Evolutionary conservation across 257 asterid genomes (phyloP).

Genomic region (Perilla frutescens): DNA sequence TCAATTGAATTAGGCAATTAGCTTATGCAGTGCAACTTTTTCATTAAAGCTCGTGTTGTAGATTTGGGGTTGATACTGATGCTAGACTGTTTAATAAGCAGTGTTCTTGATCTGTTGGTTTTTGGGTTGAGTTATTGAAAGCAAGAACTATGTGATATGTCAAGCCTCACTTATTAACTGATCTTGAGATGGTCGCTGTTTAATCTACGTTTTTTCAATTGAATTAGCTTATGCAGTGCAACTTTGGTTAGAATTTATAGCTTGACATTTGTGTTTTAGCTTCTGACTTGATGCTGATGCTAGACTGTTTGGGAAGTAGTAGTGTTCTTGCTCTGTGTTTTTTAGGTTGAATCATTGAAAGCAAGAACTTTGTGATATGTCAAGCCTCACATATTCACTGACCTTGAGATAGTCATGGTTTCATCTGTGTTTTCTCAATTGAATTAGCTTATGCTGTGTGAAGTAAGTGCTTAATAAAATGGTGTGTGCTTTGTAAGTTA

Average conservation of each 20-base stretch:
- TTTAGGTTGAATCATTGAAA: background rate
- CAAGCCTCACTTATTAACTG: too few species aligned
- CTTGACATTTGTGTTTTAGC: too few species aligned
- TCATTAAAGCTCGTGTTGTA: too few species aligned
- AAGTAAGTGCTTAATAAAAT: background rate
- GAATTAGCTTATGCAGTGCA: too few species aligned
- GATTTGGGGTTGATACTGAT: background rate
- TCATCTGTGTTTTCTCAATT: too few species aligned
- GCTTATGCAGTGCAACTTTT: too few species aligned
- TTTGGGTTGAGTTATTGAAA: background rate
- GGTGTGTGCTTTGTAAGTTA: background rate
- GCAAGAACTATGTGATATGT: background rate
- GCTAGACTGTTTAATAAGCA: conserved; percentile 1
- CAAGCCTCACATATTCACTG: too few species aligned
- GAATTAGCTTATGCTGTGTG: conserved; percentile 2
- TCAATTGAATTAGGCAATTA: too few species aligned
- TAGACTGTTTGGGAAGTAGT: background rate
- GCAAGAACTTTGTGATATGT: conserved; percentile 8
- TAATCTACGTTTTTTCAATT: too few species aligned
- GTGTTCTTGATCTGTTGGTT: background rate
- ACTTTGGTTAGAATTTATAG: too few species aligned
- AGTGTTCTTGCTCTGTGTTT: background rate
- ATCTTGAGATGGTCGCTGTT: too few species aligned
- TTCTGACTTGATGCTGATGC: background rate
- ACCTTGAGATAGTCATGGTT: too few species aligned